These are phyloP conservation scores for Plasmodium gonderi DNA, from an alignment of 169 alveolate species.

Conservation along the genomic window DNA sequence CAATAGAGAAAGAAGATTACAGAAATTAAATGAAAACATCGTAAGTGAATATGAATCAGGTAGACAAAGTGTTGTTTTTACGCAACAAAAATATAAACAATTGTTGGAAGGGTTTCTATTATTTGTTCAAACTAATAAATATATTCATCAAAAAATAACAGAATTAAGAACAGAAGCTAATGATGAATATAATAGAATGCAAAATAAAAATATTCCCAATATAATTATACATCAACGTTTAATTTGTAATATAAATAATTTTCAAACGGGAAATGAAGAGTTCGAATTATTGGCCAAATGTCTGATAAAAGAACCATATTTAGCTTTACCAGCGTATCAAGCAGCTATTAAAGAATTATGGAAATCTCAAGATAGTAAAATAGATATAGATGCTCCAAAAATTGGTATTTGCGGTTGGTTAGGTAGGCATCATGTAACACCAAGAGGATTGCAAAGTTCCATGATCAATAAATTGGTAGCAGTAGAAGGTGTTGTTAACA, in stretches of 20 bases:
- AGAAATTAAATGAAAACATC: conserved; percentile 46
- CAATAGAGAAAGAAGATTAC: conserved; percentile 30
- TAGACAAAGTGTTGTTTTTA: conserved; percentile 71
- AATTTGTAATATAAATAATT: conserved; percentile 79
- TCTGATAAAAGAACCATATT: conserved; percentile 83
- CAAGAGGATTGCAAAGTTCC: conserved; percentile 95
- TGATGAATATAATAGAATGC: conserved; percentile 64
- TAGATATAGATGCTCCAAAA: conserved; percentile 81
- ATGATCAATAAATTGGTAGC: conserved; percentile 93
- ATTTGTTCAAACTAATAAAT: conserved; percentile 63
- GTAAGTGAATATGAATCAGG: conserved; percentile 68
- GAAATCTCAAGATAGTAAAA: conserved; percentile 81
- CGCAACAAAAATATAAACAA: conserved; percentile 68
- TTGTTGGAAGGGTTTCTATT: conserved; percentile 48
- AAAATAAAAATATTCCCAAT: conserved; percentile 73
- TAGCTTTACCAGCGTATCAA: conserved; percentile 87
- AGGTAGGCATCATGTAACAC: conserved; percentile 97
- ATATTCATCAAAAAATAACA: conserved; percentile 44
- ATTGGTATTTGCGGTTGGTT: conserved; percentile 95
- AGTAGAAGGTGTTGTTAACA: conserved; percentile 97
- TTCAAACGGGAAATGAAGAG: conserved; percentile 79
- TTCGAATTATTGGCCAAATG: conserved; percentile 76
- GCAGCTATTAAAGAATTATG: conserved; percentile 88
- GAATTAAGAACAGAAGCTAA: conserved; percentile 66
- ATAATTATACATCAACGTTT: conserved; percentile 81